Conservation (phyloP, 352 stramenopile genomes). For the Globisporangium paddicum region DNA sequence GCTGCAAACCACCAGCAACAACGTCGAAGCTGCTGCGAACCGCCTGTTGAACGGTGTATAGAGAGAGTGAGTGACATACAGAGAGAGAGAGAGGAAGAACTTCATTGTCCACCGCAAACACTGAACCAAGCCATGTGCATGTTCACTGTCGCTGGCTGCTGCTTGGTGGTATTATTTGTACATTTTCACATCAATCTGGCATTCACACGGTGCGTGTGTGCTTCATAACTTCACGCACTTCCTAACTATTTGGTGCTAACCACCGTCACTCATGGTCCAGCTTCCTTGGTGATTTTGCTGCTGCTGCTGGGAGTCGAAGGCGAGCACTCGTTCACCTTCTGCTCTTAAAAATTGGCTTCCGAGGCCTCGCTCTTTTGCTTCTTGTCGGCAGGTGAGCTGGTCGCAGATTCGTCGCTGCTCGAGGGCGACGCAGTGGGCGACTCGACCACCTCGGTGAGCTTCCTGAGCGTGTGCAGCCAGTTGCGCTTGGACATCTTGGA, state of each 20-base stretch:
- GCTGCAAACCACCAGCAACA: conserved; percentile 75
- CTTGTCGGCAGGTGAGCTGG: conserved; percentile 6
- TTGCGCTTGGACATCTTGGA: conserved; percentile 14
- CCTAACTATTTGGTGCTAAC: conserved; percentile 1
- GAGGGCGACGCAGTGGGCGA: background rate
- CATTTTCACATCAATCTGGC: background rate
- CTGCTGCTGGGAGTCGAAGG: background rate
- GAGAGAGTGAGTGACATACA: background rate
- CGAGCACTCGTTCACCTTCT: background rate
- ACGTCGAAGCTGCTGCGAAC: conserved; percentile 85
- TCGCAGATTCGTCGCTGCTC: background rate
- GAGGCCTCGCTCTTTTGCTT: background rate
- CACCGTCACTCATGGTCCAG: background rate
- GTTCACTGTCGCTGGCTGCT: background rate
- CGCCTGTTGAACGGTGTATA: conserved; percentile 71
- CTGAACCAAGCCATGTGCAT: no score
- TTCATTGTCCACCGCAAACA: background rate
- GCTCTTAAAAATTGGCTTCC: background rate
- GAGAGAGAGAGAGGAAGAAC: background rate
- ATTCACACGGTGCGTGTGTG: background rate
- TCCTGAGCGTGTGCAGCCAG: conserved; percentile 16
- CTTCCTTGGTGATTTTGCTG: background rate
- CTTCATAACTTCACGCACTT: conserved; percentile 3
- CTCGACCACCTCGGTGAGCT: conserved; percentile 13
- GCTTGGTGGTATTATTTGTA: background rate